Conservation (phyloP, 2,329 filamentous ascomycete species). For the Cercospora zeina region DNA sequence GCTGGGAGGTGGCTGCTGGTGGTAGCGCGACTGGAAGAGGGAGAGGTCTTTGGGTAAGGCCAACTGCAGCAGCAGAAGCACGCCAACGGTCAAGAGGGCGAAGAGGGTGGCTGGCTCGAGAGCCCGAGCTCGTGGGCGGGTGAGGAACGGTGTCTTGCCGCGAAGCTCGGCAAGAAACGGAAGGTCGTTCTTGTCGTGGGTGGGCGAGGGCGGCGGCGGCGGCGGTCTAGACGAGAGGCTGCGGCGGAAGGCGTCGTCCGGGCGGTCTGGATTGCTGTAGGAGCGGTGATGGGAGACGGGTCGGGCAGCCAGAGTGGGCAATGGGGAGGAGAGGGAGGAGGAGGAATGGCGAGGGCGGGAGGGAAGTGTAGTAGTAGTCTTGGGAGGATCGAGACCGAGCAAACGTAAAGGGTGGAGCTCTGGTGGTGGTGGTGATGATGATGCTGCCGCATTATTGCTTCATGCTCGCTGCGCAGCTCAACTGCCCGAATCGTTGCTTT, state of each 20-base stretch:
- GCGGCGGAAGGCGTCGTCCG: conserved; percentile 24
- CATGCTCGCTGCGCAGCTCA: not conserved
- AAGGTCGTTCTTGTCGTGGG: conserved; percentile 29
- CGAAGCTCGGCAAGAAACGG: conserved; percentile 38
- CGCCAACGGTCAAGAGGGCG: conserved; percentile 20
- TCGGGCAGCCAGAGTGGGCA: conserved; percentile 21
- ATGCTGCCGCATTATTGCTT: not conserved
- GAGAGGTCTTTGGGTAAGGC: conserved; percentile 20
- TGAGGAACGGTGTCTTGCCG: conserved; percentile 20
- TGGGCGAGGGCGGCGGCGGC: conserved; percentile 7
- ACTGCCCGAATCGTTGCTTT: conserved; percentile 8
- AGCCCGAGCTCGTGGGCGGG: conserved; percentile 18
- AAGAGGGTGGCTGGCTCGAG: conserved; percentile 22
- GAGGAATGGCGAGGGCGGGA: conserved; percentile 1
- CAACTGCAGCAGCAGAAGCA: conserved; percentile 24
- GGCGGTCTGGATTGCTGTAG: conserved; percentile 28
- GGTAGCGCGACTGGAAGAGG: conserved; percentile 16
- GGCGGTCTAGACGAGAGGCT: conserved; percentile 23
- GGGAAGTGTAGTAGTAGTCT: too few species aligned
- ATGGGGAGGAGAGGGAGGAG: not conserved
- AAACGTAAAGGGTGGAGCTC: conserved; percentile 13
- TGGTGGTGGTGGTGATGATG: conserved; percentile 10
- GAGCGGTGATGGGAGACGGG: conserved; percentile 25
- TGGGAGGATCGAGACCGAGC: conserved; percentile 4
- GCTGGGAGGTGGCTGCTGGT: conserved; percentile 30